These are phyloP conservation scores for Cyclostephanos invisitatus DNA, from an alignment of 108 stramenopile genomes.

Conservation along the genomic window DNA sequence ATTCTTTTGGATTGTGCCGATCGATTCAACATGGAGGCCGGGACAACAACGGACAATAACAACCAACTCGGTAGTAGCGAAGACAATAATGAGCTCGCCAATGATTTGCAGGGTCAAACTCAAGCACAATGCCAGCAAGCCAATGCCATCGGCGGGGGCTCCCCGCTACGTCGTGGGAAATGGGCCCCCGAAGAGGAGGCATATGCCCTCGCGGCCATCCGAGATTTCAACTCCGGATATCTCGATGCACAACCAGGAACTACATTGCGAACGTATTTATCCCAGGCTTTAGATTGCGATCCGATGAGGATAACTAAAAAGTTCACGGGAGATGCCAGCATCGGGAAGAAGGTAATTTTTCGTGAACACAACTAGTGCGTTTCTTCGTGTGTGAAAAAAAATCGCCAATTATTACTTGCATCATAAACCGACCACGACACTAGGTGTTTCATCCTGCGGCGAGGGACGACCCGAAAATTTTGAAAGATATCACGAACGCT, in stretches of 20 bases:
- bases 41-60: neutral
- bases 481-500: constrained; percentile 63
- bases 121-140: neutral
- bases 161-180: constrained; percentile 82
- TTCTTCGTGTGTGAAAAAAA: neutral
- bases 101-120: neutral
- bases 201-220: constrained; percentile 91
- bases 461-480: constrained; percentile 54
- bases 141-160: too few species aligned
- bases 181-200: constrained; percentile 96
- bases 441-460: constrained; percentile 81
- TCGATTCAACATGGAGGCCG: neutral
- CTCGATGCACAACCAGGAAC: constrained; percentile 94
- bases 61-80: neutral
- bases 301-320: constrained; percentile 99
- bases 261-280: constrained; percentile 92
- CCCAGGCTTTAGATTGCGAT: constrained; percentile 96
- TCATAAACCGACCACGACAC: neutral
- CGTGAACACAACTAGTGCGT: constrained; percentile 10
- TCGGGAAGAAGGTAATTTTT: constrained; percentile 81
- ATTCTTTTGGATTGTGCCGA: neutral
- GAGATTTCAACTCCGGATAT: constrained; percentile 91
- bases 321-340: constrained; percentile 93
- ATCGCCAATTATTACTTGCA: neutral
- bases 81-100: neutral